Base-by-base conservation (phyloP, 768 basidiomycete genomes). In the Boletus insuetus region DNA sequence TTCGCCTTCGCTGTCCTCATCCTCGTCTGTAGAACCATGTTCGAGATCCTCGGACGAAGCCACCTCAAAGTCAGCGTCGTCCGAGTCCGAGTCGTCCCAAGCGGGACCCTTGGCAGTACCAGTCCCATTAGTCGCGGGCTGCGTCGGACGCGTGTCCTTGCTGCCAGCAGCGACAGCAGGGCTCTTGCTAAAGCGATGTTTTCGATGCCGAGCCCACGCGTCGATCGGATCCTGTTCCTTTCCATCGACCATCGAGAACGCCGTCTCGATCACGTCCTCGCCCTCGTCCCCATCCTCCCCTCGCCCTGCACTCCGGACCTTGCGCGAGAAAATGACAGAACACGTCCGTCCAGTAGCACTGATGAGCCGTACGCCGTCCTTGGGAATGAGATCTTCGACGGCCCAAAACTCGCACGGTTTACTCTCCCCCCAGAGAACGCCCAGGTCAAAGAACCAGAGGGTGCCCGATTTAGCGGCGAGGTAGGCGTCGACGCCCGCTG, bases 361-460 rank as follows among this genome's bases (percentile, higher is more conserved):
- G 44, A 85, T 72, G 22, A 87, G 67, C 46, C 81, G 63, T 59
- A 83, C 72, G 16, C 77, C 84, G 19, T 82, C 81, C 54, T 74
- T 78, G 49, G 74, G 70, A 17, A 80, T 66, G n/a, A 91, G 68
- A 58, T 85, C 81, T 43, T 77, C 74, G 22, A 86, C 69, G 4
- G 83, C 71, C 84, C 89, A 91, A 63, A 88, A 91, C 60, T 89
- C 86, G 63, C 86, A 89, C 3, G 87, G 87, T 58, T 86, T 87
- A 64, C 80, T 82, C 65, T 89, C 85, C 22, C 85, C 87, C 81
- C 86, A 87, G 9, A 91, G 76, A 16, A 91, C 77, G 7, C 88
- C 89, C 22, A 75, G 73, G 39, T 77, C 71, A 44, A 86, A 74
- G 75, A 91, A 91, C 85, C 88, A 88, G 39, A 91, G 72, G 44